Percentiles rank a stretch among this genome's conserved stretches.
These are phyloP conservation scores for Fusarium cicatricum DNA, from an alignment of 2,329 filamentous ascomycete species.

Conservation along the genomic window DNA sequence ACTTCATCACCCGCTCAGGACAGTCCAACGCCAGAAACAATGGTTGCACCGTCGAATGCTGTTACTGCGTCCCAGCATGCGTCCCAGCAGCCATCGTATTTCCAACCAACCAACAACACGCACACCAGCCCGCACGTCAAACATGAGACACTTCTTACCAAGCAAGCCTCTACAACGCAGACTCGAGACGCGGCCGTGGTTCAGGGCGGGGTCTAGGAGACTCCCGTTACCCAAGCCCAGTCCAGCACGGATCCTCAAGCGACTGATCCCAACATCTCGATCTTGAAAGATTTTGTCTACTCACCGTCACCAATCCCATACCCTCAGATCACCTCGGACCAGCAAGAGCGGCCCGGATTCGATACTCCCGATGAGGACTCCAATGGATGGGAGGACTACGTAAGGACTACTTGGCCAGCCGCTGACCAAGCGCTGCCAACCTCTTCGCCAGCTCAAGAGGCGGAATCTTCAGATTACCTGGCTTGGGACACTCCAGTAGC, in stretches of 20 bases:
- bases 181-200: neutral
- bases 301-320: neutral
- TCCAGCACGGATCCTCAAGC: neutral
- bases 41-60: fast-evolving
- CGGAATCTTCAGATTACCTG: neutral
- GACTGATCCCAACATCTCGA: neutral
- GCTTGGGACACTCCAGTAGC: neutral
- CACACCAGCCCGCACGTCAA: neutral
- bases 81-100: neutral
- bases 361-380: neutral
- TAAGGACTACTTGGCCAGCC: conserved; percentile 4
- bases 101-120: neutral
- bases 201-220: conserved; percentile 20
- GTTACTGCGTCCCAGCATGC: neutral
- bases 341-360: no score
- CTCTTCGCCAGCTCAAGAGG: neutral
- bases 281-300: neutral
- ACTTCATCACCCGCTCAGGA: neutral
- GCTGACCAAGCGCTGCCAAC: neutral
- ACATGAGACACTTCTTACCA: neutral
- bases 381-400: conserved; percentile 3
- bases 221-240: conserved; percentile 10
- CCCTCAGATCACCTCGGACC: neutral
- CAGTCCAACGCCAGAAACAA: neutral
- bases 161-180: neutral